Conservation (phyloP, 2,329 filamentous ascomycete species). For the Diplodia corticola region DNA sequence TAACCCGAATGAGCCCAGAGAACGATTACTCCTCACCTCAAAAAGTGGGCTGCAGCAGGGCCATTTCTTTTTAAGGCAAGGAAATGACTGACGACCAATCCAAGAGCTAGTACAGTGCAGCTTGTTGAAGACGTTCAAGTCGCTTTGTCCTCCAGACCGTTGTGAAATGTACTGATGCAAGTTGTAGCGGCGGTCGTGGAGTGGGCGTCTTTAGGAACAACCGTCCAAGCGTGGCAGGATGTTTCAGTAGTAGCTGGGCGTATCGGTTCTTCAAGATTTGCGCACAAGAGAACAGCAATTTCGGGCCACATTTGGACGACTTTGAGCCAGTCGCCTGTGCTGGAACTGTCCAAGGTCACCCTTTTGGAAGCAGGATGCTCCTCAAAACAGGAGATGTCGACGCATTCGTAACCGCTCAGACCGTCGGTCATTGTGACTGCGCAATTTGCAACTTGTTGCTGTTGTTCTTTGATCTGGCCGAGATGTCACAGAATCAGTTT, state of each 20-base stretch:
- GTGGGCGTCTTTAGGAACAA: not conserved
- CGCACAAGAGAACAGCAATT: not conserved
- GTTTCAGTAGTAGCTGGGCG: not conserved
- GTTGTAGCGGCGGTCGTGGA: not conserved
- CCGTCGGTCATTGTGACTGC: not conserved
- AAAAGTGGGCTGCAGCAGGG: not conserved
- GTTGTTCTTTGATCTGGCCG: not conserved
- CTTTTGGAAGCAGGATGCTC: not conserved
- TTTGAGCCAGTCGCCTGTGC: not conserved
- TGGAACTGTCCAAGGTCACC: not conserved
- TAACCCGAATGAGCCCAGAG: not conserved
- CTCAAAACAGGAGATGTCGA: not conserved
- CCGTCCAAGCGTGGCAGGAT: not conserved
- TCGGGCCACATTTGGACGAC: not conserved
- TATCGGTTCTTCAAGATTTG: not conserved
- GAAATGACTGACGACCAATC: no score
- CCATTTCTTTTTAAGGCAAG: not conserved
- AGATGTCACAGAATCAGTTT: not conserved
- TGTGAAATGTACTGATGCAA: not conserved
- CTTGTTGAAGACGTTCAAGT: not conserved
- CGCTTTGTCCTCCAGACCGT: not conserved
- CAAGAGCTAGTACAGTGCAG: not conserved
- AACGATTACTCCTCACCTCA: not conserved
- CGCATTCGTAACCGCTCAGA: not conserved
- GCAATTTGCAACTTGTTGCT: not conserved